Evolutionary conservation across 2,329 filamentous ascomycete genomes (phyloP).

Genomic region (Exophiala calicioides): DNA sequence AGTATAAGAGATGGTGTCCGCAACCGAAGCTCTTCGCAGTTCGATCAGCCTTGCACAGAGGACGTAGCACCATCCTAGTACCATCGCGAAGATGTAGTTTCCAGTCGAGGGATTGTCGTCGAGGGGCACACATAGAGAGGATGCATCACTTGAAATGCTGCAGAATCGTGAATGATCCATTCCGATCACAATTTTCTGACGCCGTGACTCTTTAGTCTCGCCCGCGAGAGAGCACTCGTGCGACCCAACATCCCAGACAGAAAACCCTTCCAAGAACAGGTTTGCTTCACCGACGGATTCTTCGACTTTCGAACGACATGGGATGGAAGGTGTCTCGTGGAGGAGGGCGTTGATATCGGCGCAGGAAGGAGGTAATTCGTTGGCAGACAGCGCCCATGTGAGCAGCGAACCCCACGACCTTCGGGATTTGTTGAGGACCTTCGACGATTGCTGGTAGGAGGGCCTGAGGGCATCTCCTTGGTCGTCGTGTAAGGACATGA

Average conservation of each 20-base stretch:
- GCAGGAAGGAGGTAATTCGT: not conserved
- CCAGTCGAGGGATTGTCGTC: not conserved
- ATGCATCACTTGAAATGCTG: not conserved
- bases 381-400: not conserved
- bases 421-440: not conserved
- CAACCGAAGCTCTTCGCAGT: not conserved
- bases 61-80: constrained; percentile 5
- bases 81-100: not conserved
- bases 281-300: not conserved
- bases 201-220: not conserved
- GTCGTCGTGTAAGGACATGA: too few relatives aligned
- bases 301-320: not conserved
- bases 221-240: not conserved
- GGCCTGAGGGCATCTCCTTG: not conserved
- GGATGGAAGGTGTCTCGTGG: not conserved
- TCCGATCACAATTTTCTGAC: not conserved
- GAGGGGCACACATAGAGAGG: not conserved
- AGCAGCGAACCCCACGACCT: not conserved
- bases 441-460: not conserved
- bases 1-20: not conserved
- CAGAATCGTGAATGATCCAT: not conserved
- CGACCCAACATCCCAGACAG: not conserved
- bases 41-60: constrained; percentile 2
- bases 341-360: not conserved
- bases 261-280: not conserved